Evolutionary conservation across 371 early-diverging fungal genomes (phyloP), one percentile per base, ranked within the genome.

Genomic region (Mucor irregularis): DNA sequence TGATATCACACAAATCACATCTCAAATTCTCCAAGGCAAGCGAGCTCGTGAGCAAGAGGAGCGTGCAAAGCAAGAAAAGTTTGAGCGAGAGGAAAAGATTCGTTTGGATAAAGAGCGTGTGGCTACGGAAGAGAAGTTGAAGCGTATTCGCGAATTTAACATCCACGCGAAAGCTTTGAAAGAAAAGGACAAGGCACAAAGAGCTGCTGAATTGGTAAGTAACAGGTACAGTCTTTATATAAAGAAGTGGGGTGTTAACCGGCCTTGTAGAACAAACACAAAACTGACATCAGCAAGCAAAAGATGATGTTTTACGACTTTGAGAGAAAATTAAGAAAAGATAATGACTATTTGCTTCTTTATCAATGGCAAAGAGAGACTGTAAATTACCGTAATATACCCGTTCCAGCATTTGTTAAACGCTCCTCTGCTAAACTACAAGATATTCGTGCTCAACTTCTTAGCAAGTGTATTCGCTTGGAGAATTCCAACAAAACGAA

Each of bases 241-340:
- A n/a, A n/a, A n/a, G n/a, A n/a, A n/a, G n/a, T n/a, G n/a, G n/a
- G n/a, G n/a, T 7, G 26, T 26, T n/a, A 26, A 13, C n/a, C 3
- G 4, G 42, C 25, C 42, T 13, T 10, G 1, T 58, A 64, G 69
- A 52, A 58, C 34, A 25, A 46, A 4, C 17, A 50, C 16, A 30
- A 40, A 14, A 55, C 64, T 30, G 65, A 74, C 52, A 74, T 74
- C 33, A 74, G 74, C 59, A 49, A 51, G 37, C 68, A 74, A 56
- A 74, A 74, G 43, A 53, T 71, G 58, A 21, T 26, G 17, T 66
- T 68, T 34, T 31, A 53, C 10, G 17, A 39, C 9, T 74, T 61
- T 52, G 74, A 74, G 31, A 25, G 37, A n/a, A 56, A 47, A 22
- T 40, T 74, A 42, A 28, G 14, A 3, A 39, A 53, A 38, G 71